Base-by-base conservation (phyloP, 495 filamentous ascomycete genomes). In the Lentithecium fluviatile region DNA sequence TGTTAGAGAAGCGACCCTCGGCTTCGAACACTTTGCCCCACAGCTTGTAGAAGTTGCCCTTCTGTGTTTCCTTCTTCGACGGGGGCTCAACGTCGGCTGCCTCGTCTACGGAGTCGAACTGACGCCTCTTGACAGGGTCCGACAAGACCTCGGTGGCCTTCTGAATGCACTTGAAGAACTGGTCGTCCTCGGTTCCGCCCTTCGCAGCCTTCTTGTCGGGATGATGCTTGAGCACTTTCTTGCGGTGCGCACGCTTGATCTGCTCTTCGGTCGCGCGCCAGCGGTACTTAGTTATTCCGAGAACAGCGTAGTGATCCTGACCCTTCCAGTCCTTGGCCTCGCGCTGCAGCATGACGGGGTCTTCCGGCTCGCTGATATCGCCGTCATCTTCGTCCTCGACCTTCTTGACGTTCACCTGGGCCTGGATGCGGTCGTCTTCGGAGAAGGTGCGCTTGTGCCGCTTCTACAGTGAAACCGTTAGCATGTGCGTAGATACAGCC, bases 91-190 rank as follows among this genome's bases (percentile, higher is more conserved):
- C 83, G 47, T 97, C 88, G 61, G 95, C 94, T 65, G 80, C 85
- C 77, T 96, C 91, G 72, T 98, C 94, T 21, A 97, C 91, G 50
- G 90, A 95, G 74, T 98, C 94, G 77, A 87, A 98, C 76, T 98
- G 94, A 40, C 93, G 87, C 59, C 95, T 90, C 78, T 90, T 95
- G 72, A 84, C 80, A 40, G 94, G 91, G 79, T 98, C 94, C 40
- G 88, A 81, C 17, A 98, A 88, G 55, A 97, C 80, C 72, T 98
- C 94, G 69, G 86, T 93, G 59, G 94, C 94, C 75, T 96, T 96
- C 80, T 98, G 94, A 74, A 98, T 98, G 76, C 94, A 98, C 82
- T 98, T 98, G 87, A 98, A 98, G 83, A 98, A 98, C 69, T 86
- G 88, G 77, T 98, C 94, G 77, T 96, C 91, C 75, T 98, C 91